phyloP scores from a whole-genome alignment of 441 rosid species.

The Adansonia madagascariensis region DNA sequence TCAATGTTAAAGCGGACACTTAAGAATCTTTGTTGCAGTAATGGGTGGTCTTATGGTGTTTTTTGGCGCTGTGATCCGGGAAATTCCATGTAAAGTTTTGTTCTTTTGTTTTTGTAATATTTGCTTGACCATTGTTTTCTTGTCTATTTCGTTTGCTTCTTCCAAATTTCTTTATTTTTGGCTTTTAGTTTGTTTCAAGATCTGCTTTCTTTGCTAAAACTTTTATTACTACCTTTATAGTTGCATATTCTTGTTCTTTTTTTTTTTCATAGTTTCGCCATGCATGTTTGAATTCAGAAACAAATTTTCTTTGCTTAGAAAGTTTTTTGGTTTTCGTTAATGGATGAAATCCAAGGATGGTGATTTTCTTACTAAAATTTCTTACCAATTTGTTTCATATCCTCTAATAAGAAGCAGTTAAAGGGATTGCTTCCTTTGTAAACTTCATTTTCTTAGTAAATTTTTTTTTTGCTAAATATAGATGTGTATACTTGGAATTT shows the following conservation, averaged over 20 bases:
- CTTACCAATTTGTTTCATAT: background rate
- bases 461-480: conserved; percentile 21
- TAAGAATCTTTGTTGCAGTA: conserved; percentile 60
- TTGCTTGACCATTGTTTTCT: conserved; percentile 10
- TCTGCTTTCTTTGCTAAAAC: background rate
- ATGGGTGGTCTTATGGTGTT: conserved; percentile 85
- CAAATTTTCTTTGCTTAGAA: background rate
- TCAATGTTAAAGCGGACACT: conserved; percentile 55
- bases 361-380: background rate
- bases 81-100: conserved; percentile 62
- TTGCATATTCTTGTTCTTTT: background rate
- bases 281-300: conserved; percentile 17
- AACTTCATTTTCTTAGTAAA: background rate
- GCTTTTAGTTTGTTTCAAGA: conserved; percentile 18
- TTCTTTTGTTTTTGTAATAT: background rate
- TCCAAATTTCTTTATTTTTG: conserved; percentile 12
- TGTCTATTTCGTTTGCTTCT: conserved; percentile 5
- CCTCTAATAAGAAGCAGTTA: background rate
- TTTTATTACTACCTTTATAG: conserved; percentile 9
- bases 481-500: conserved; percentile 27
- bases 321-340: background rate
- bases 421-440: background rate
- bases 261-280: background rate
- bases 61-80: conserved; percentile 73
- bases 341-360: background rate